phyloP scores from a whole-genome alignment of 2,329 filamentous ascomycete genomes.

The Penicillium sp. region DNA sequence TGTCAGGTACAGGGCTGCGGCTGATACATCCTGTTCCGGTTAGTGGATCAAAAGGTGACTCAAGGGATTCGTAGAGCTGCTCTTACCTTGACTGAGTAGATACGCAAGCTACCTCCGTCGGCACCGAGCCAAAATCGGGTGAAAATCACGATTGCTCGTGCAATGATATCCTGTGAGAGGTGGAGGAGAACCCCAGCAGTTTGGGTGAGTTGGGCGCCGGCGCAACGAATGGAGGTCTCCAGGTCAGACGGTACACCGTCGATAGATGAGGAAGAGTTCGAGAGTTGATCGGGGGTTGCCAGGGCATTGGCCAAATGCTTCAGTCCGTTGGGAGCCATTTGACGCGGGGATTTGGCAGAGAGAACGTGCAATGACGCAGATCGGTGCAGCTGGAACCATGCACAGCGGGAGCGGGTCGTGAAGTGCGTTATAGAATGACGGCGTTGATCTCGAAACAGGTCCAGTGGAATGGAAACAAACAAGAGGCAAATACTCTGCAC shows the following conservation, averaged over 20 bases:
- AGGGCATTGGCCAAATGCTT: slow-evolving; percentile 46
- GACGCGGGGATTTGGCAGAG: slow-evolving; percentile 12
- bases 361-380: slow-evolving; percentile 15
- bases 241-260: slow-evolving; percentile 43
- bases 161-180: slow-evolving; percentile 79
- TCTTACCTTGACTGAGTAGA: slow-evolving; percentile 43
- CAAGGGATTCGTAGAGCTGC: neutral
- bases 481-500: too few relatives aligned
- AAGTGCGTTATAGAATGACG: neutral
- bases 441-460: neutral
- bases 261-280: slow-evolving; percentile 43
- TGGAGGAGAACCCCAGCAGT: slow-evolving; percentile 65
- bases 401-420: slow-evolving; percentile 7
- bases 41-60: neutral
- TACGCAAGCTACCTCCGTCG: slow-evolving; percentile 44
- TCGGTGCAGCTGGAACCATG: slow-evolving; percentile 11
- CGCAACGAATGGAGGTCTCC: slow-evolving; percentile 45
- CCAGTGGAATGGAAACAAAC: neutral
- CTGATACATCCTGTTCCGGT: slow-evolving; percentile 67
- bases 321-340: slow-evolving; percentile 30
- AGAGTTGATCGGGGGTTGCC: slow-evolving; percentile 45
- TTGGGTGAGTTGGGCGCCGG: slow-evolving; percentile 46
- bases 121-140: slow-evolving; percentile 70
- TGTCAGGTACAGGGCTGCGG: slow-evolving; percentile 73
- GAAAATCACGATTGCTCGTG: slow-evolving; percentile 77